Evolutionary conservation across 164 flowering plant species (phyloP).

Genomic region (Umbilicus rupestris): DNA sequence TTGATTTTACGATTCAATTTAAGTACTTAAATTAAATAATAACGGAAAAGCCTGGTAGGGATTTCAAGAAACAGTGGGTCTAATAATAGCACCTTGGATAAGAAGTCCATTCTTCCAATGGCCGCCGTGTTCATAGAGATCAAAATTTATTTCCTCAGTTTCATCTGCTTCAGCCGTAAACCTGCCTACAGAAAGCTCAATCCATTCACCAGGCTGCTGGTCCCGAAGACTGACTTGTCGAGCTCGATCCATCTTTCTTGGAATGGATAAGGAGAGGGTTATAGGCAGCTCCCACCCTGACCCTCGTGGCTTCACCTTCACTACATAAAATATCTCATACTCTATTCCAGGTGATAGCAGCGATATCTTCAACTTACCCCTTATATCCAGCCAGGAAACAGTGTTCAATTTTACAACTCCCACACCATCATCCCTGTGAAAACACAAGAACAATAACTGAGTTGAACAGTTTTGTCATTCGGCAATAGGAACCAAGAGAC

Average conservation of each 20-base stretch:
- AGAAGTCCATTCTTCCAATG: constrained; percentile 10
- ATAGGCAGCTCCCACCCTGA: constrained; percentile 17
- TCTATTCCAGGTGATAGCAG: constrained; percentile 13
- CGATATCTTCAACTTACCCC: constrained; percentile 12
- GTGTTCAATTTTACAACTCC: constrained; percentile 11
- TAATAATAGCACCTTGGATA: constrained; percentile 8
- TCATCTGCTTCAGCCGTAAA: constrained; percentile 1
- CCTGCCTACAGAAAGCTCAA: constrained; percentile 11
- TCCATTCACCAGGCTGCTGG: constrained; percentile 15
- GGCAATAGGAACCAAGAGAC: too few relatives aligned
- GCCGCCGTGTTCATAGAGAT: constrained; percentile 7
- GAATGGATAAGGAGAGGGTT: constrained; percentile 3
- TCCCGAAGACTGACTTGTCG: constrained; percentile 12
- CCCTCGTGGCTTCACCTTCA: constrained; percentile 12
- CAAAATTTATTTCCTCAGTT: background rate
- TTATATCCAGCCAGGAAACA: constrained; percentile 12
- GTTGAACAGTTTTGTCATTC: too few relatives aligned
- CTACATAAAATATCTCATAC: constrained; percentile 11
- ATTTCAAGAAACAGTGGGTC: constrained; percentile 4
- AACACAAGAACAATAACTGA: too few relatives aligned
- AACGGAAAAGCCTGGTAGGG: too few relatives aligned
- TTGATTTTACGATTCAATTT: too few relatives aligned
- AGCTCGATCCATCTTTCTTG: background rate
- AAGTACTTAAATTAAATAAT: too few relatives aligned
- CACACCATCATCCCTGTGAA: constrained; percentile 12